Percentiles rank a stretch among this genome's conserved stretches.
These are phyloP conservation scores for Candida odintsovae DNA, from an alignment of 805 yeast species.

Conservation along the genomic window DNA sequence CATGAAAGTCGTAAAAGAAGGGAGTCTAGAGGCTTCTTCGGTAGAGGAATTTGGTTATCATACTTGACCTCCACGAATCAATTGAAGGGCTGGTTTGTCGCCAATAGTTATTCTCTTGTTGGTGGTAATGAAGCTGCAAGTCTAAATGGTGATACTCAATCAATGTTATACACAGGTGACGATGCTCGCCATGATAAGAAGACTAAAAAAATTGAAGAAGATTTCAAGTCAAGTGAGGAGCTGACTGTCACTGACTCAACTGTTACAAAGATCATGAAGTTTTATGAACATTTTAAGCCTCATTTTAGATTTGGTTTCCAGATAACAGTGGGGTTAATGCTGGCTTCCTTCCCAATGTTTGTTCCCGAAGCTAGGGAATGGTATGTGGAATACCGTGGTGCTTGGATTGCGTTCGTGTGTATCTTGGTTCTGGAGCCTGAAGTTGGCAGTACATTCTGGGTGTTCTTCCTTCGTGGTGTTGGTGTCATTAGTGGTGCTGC, in stretches of 20 bases:
- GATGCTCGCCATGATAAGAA: not conserved
- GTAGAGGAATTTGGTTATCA: conserved; percentile 41
- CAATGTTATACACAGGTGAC: conserved; percentile 6
- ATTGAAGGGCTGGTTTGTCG: conserved; percentile 33
- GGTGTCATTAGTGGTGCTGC: conserved; percentile 43
- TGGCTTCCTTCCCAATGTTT: conserved; percentile 47
- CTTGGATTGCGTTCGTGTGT: conserved; percentile 52
- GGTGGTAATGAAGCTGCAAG: conserved; percentile 30
- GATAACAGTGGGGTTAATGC: conserved; percentile 37
- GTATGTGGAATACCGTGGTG: conserved; percentile 42
- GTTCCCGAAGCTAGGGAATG: conserved; percentile 40
- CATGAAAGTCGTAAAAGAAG: conserved; percentile 24
- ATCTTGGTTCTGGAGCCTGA: conserved; percentile 44
- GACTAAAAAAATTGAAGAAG: not conserved
- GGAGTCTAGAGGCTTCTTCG: conserved; percentile 30
- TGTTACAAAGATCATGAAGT: not conserved
- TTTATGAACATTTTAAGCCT: conserved; percentile 18
- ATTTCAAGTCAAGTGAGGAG: not conserved
- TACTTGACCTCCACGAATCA: conserved; percentile 28
- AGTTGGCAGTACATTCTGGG: conserved; percentile 44
- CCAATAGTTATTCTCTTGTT: conserved; percentile 12
- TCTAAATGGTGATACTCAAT: conserved; percentile 24
- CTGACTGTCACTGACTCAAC: not conserved
- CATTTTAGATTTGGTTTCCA: conserved; percentile 44
- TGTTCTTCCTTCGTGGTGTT: conserved; percentile 39